Evolutionary conservation across 108 stramenopile genomes (phyloP), one percentile per base, ranked within the genome.

Genomic region (Nannochloropsis salina): DNA sequence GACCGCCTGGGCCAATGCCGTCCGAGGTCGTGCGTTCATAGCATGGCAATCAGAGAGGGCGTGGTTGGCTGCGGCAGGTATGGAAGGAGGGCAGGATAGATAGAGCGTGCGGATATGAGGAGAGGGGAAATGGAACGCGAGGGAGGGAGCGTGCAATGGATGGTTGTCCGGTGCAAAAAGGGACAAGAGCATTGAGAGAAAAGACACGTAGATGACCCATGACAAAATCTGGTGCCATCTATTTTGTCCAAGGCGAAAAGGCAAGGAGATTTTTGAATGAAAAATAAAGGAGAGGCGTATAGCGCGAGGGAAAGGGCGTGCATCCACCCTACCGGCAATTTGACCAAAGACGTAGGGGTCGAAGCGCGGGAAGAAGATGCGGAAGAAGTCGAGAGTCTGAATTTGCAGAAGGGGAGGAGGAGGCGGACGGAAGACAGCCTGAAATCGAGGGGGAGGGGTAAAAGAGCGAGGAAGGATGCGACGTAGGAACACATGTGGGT

Each of bases 361-460:
- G 12, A 74, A 74, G 6, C 61, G 61, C 40, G 87, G 43, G 42
- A 92, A 45, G 84, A 93, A 92, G 41, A 86, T 89, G 22, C 92
- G 88, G 85, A 93, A 92, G 81, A 90, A 94, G 85, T 94, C 93
- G 31, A 94, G 90, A 15, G 92, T 93, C 43, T 93, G 92, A 20
- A 94, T 89, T 43, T 90, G 79, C 10, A 21, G 42, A 43, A 31
- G 8, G 40, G 40, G 40, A 40, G 9, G 81, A 31, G 81, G 22
- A 18, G 87, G 83, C 8, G 81, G 83, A 42, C n/a, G 41, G 10
- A 87, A 51, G 40, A 87, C 45, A 18, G 87, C 87, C 42, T 81
- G 80, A 20, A 20, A 22, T 81, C 31, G 31, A 31, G 31, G 47
- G 10, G 47, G 10, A 15, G 1, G 47, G 10, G 47, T 51, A 51